These are phyloP conservation scores for Cladobotryum mycophilum DNA, from an alignment of 2,329 filamentous ascomycete species.

Conservation along the genomic window DNA sequence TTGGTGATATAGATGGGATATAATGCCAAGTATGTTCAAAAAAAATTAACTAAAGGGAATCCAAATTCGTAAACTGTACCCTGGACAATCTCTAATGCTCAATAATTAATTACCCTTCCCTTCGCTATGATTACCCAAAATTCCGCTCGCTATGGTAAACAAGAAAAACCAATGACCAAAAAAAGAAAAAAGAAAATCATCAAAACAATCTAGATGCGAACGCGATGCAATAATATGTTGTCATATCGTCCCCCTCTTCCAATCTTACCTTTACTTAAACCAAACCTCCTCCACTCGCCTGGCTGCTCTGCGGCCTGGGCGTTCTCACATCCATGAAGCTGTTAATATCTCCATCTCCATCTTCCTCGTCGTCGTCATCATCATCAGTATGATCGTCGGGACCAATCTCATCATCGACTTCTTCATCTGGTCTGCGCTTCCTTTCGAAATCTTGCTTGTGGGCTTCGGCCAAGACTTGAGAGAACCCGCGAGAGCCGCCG, in stretches of 20 bases:
- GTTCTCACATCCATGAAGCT: constrained; percentile 11
- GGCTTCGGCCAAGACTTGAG: constrained; percentile 69
- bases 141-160: neutral
- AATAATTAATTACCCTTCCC: too few relatives aligned
- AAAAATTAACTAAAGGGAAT: too few relatives aligned
- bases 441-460: constrained; percentile 92
- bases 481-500: constrained; percentile 33
- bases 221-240: neutral
- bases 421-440: constrained; percentile 45
- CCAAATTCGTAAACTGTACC: too few relatives aligned
- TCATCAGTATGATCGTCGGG: constrained; percentile 29
- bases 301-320: neutral
- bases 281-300: neutral
- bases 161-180: neutral
- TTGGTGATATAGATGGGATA: too few relatives aligned
- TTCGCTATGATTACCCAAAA: too few relatives aligned
- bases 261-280: neutral
- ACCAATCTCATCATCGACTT: constrained; percentile 22
- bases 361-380: constrained; percentile 14
- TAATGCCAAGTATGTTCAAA: too few relatives aligned
- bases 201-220: too few relatives aligned
- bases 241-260: neutral
- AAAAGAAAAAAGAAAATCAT: neutral
- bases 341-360: constrained; percentile 12
- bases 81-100: too few relatives aligned